phyloP scores from a whole-genome alignment of 768 basidiomycete genomes.

The Russula lepida region DNA sequence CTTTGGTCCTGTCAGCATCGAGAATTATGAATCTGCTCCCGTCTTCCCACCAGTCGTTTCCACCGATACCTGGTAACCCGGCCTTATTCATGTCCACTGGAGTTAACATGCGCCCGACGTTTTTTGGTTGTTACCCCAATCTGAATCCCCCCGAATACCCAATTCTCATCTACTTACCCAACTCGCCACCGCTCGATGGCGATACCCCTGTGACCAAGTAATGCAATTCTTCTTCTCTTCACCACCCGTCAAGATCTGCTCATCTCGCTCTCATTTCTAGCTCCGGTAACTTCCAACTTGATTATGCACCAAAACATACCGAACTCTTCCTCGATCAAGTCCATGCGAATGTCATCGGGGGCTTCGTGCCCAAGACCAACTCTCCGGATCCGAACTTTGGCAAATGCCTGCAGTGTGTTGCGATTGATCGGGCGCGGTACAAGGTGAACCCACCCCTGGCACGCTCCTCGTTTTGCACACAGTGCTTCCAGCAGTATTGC shows the following conservation, averaged over 20 bases:
- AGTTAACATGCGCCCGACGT: constrained; percentile 59
- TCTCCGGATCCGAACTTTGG: constrained; percentile 48
- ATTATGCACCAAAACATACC: constrained; percentile 48
- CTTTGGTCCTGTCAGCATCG: constrained; percentile 36
- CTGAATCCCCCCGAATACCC: constrained; percentile 49
- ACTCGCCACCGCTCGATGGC: constrained; percentile 60
- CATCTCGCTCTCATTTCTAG: constrained; percentile 28
- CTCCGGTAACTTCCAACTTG: constrained; percentile 49
- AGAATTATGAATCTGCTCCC: constrained; percentile 39
- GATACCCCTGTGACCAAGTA: constrained; percentile 60
- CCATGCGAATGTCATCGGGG: constrained; percentile 44
- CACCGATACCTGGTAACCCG: constrained; percentile 48
- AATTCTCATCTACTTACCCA: constrained; percentile 67
- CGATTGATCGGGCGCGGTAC: constrained; percentile 35
- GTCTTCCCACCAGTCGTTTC: constrained; percentile 51
- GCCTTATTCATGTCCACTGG: constrained; percentile 50
- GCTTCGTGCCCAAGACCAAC: constrained; percentile 53
- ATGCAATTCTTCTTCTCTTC: neutral
- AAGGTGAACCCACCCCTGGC: constrained; percentile 11
- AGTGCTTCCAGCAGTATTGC: constrained; percentile 28
- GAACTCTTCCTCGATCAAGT: constrained; percentile 55
- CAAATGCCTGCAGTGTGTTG: constrained; percentile 63
- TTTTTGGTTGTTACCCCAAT: constrained; percentile 67
- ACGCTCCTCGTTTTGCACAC: constrained; percentile 23
- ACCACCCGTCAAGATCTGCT: neutral